phyloP scores from a whole-genome alignment of 2,329 filamentous ascomycete species.

The Podosphaera aphanis region DNA sequence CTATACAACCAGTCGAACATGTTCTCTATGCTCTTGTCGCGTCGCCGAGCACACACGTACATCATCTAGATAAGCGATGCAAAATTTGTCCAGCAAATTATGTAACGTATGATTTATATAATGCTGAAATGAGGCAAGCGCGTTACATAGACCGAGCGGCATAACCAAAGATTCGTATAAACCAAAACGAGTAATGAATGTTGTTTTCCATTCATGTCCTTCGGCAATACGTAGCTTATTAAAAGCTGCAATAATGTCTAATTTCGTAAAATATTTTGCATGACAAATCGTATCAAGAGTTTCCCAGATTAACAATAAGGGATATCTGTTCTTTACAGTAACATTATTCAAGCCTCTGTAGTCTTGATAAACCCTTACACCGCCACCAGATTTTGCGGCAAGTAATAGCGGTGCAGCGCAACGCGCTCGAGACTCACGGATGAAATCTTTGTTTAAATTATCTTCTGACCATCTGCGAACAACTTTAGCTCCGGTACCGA shows the following conservation, averaged over 20 bases:
- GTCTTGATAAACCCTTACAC: neutral
- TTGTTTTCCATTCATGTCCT: neutral
- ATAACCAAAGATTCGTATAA: neutral
- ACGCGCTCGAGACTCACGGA: neutral
- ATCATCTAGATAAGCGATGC: neutral
- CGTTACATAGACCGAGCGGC: neutral
- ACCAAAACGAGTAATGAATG: neutral
- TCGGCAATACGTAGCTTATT: neutral
- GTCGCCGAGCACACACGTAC: constrained; percentile 2
- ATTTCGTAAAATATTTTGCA: neutral
- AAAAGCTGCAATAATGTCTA: neutral
- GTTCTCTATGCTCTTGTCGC: neutral
- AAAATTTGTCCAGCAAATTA: constrained; percentile 1
- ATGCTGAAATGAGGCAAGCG: neutral
- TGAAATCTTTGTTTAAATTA: constrained; percentile 2
- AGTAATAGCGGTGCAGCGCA: neutral
- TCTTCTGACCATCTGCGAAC: constrained; percentile 1
- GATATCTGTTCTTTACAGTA: constrained; percentile 1
- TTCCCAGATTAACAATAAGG: neutral
- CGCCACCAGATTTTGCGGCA: neutral
- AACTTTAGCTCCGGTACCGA: neutral
- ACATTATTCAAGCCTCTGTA: neutral
- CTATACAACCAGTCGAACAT: constrained; percentile 1
- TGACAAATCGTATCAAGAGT: neutral
- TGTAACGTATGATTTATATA: constrained; percentile 3